These are phyloP conservation scores for Phytophthora hibernalis DNA, from an alignment of 352 stramenopile species.

Conservation along the genomic window DNA sequence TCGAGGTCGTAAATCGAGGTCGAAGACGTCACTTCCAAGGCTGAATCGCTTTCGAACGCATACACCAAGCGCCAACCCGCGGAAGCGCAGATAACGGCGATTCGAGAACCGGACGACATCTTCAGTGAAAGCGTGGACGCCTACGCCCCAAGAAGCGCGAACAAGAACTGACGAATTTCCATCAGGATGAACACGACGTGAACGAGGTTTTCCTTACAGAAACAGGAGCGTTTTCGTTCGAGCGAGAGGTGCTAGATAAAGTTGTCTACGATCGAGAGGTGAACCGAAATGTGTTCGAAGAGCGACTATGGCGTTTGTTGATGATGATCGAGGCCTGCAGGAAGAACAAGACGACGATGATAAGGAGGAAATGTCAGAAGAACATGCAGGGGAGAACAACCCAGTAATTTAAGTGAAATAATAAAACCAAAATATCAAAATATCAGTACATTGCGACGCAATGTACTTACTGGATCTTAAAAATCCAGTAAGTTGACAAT, in stretches of 20 bases:
- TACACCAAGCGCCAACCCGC: no score
- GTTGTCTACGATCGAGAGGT: slow-evolving; percentile 55
- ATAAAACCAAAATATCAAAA: no score
- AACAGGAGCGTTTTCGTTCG: slow-evolving; percentile 54
- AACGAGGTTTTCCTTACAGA: slow-evolving; percentile 44
- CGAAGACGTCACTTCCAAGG: no score
- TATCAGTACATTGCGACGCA: no score
- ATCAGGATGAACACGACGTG: slow-evolving; percentile 51
- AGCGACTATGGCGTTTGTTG: no score
- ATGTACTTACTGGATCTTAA: no score
- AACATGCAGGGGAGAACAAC: no score
- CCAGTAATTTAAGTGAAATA: no score
- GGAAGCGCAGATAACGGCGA: no score
- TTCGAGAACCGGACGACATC: slow-evolving; percentile 42
- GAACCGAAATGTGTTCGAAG: slow-evolving; percentile 36
- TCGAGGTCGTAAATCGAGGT: no score
- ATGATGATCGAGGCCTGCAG: slow-evolving; percentile 10
- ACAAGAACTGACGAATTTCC: slow-evolving; percentile 50
- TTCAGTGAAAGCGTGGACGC: slow-evolving; percentile 54
- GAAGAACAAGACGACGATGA: neutral
- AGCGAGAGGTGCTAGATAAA: slow-evolving; percentile 59
- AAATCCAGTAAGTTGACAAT: no score
- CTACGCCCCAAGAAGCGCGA: slow-evolving; percentile 55
- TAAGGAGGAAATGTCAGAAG: neutral
- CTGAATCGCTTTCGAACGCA: no score